Evolutionary conservation across 1,284 basidiomycete genomes (phyloP), one percentile per base, ranked within the genome.

Genomic region (Trichosporon ovoides): DNA sequence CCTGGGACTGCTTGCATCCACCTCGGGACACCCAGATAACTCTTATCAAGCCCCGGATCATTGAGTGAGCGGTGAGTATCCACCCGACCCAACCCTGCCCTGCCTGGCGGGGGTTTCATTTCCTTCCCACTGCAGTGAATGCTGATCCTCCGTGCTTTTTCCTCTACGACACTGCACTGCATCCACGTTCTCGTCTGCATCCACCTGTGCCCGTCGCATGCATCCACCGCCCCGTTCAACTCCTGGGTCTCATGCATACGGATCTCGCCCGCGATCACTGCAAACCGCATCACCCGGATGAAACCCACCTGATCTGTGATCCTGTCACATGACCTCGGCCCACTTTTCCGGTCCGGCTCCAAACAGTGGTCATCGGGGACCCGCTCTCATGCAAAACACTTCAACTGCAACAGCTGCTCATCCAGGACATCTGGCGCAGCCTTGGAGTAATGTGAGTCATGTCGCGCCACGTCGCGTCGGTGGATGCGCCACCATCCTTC

Each of bases 381-480:
- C 60, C 28, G 48, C 37, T 34, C 53, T 52, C 46, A 69, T 70
- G 68, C 68, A 70, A 51, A 68, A 61, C 55, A 33, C 63, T 19
- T 57, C 70, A 14, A 56, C 65, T 14, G 19, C 67, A 2, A 38
- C 56, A 22, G 38, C 61, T 53, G 61, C 57, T 22, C 66, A 52
- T 57, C 59, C 55, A 54, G 60, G 38, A 53, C 59, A 53, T 34
- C 58, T 54, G 57, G 63, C 57, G 38, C 65, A 68, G 49, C 64
- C 59, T 52, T 72, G 67, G 70, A 56, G 34, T 7, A 57, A 56
- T 37, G 61, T 63, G 43, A 55, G 61, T 54, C 19, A 18, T 48
- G 24, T n/a, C 13, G 22, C 43, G 24, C 24, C 43, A n/a, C n/a
- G n/a, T n/a, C n/a, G n/a, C n/a, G n/a, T n/a, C 24, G 24, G 7